Evolutionary conservation across 139 green algal genomes (phyloP).

Genomic region (Monoraphidium neglectum): DNA sequence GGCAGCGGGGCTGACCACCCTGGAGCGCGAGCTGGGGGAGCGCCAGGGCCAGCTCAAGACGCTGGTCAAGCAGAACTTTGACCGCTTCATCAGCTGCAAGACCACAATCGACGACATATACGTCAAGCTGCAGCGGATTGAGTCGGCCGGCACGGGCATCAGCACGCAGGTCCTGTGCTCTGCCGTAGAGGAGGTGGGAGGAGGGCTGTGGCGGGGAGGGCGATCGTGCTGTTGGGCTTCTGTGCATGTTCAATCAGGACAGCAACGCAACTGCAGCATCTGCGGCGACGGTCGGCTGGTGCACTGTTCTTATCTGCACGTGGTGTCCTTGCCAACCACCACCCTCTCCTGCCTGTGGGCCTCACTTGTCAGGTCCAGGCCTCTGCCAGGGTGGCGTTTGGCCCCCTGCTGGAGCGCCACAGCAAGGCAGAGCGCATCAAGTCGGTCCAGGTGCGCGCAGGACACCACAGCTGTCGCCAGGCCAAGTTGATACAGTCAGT

Average conservation of each 20-base stretch:
- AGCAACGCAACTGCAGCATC: too few relatives aligned
- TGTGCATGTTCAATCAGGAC: too few relatives aligned
- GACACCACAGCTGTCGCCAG: too few relatives aligned
- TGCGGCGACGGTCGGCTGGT: neutral
- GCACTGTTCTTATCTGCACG: too few relatives aligned
- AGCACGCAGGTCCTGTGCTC: slow-evolving; percentile 37
- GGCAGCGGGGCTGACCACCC: slow-evolving; percentile 34
- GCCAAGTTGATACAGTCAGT: too few relatives aligned
- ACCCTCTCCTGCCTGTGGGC: too few relatives aligned
- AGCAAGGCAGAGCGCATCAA: slow-evolving; percentile 56
- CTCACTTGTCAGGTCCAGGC: too few relatives aligned
- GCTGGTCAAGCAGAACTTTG: slow-evolving; percentile 91
- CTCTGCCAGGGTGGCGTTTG: slow-evolving; percentile 46
- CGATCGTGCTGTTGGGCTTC: too few relatives aligned
- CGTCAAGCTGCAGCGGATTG: slow-evolving; percentile 52
- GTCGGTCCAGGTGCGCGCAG: slow-evolving; percentile 34
- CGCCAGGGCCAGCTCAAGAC: slow-evolving; percentile 72
- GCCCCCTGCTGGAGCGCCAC: slow-evolving; percentile 52
- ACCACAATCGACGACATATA: slow-evolving; percentile 83
- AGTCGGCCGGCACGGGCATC: slow-evolving; percentile 28
- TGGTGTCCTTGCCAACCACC: too few relatives aligned
- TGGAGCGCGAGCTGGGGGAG: slow-evolving; percentile 60
- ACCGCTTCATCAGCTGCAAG: slow-evolving; percentile 88
- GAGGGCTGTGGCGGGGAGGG: too few relatives aligned
- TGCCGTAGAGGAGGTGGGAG: slow-evolving; percentile 14